A percentile compares a stretch with the other conserved stretches of the same genome.
phyloP scores from a whole-genome alignment of 805 yeast species.

The Kodamaea jinghongensis region DNA sequence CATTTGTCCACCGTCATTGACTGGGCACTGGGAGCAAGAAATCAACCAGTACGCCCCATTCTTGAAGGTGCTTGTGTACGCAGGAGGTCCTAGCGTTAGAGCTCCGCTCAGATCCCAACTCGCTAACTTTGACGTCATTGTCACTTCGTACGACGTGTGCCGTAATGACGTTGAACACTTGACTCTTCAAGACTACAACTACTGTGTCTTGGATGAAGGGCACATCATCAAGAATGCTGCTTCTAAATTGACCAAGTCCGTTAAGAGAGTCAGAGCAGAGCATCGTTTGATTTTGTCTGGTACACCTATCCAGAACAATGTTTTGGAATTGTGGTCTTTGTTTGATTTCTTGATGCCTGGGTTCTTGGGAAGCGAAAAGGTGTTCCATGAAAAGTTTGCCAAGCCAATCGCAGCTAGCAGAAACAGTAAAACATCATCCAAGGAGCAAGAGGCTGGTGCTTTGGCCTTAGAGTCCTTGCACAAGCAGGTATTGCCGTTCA shows the following conservation, averaged over 20 bases:
- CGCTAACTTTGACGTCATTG: constrained; percentile 70
- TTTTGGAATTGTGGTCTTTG: constrained; percentile 93
- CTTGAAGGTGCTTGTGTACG: constrained; percentile 77
- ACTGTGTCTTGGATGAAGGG: constrained; percentile 96
- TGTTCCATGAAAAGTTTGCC: constrained; percentile 93
- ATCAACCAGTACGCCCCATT: constrained; percentile 86
- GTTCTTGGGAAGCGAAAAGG: constrained; percentile 89
- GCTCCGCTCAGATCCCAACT: constrained; percentile 52
- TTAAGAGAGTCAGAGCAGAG: constrained; percentile 76
- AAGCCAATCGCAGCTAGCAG: constrained; percentile 95
- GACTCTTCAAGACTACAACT: constrained; percentile 67
- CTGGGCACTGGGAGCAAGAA: constrained; percentile 99
- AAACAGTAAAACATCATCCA: constrained; percentile 81
- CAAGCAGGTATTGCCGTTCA: constrained; percentile 93
- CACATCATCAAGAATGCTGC: constrained; percentile 92
- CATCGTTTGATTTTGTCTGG: constrained; percentile 92
- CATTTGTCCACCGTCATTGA: constrained; percentile 94
- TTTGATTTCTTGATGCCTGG: constrained; percentile 99
- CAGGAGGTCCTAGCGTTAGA: constrained; percentile 86
- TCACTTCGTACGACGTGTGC: constrained; percentile 94
- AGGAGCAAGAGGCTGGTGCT: constrained; percentile 96
- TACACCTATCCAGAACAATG: constrained; percentile 97
- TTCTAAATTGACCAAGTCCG: constrained; percentile 86
- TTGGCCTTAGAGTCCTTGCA: constrained; percentile 93
- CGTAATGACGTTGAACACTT: constrained; percentile 81